These are phyloP conservation scores for Obelidium mucronatum DNA, from an alignment of 192 early-diverging fungal genomes.

Conservation along the genomic window DNA sequence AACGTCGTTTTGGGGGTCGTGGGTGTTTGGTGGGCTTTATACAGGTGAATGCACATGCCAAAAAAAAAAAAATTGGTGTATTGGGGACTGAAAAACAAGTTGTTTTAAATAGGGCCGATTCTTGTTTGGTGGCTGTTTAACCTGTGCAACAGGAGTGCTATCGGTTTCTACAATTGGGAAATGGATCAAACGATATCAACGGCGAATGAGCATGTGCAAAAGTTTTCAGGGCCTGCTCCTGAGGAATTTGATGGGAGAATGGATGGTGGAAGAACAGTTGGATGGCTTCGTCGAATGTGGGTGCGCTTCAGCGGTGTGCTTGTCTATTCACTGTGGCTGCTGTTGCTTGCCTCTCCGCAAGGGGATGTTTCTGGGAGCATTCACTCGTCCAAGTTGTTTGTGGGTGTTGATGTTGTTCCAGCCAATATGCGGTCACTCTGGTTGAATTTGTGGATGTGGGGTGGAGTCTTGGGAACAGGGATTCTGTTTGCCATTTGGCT, in stretches of 20 bases:
- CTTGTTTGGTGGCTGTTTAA: slow-evolving; percentile 31
- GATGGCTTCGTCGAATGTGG: slow-evolving; percentile 31
- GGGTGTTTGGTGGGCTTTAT: slow-evolving; percentile 23
- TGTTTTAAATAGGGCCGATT: slow-evolving; percentile 5
- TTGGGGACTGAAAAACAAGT: no score
- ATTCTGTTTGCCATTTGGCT: slow-evolving; percentile 18
- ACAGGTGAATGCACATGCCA: slow-evolving; percentile 6
- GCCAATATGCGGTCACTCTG: neutral
- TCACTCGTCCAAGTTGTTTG: neutral
- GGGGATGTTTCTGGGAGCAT: neutral
- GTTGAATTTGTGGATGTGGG: slow-evolving; percentile 12
- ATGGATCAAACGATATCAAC: neutral
- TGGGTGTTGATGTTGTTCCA: neutral
- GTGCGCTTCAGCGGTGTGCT: slow-evolving; percentile 12
- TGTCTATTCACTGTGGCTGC: slow-evolving; percentile 1
- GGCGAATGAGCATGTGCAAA: slow-evolving; percentile 3
- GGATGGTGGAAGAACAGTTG: slow-evolving; percentile 24
- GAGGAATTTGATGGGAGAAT: slow-evolving; percentile 34
- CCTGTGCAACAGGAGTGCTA: slow-evolving; percentile 6
- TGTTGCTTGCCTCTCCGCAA: neutral
- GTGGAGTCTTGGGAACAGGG: slow-evolving; percentile 8
- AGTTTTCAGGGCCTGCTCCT: neutral
- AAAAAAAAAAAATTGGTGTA: no score
- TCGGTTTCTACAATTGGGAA: slow-evolving; percentile 34
- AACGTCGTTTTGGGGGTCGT: slow-evolving; percentile 23